Evolutionary conservation across 2,329 filamentous ascomycete genomes (phyloP).

Genomic region (Sphaerostilbella broomeana): DNA sequence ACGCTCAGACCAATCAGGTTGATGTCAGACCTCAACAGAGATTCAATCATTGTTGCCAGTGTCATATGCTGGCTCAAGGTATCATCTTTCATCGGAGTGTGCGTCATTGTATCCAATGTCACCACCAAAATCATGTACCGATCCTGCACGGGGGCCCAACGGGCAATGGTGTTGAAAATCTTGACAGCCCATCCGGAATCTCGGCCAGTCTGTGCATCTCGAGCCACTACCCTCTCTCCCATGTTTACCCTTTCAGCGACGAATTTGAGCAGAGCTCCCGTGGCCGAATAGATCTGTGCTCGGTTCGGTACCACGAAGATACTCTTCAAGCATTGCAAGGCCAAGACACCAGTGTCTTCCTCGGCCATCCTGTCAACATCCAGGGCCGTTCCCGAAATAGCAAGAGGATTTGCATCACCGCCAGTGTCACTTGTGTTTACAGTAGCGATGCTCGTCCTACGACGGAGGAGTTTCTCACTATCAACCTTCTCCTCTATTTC

Average conservation of each 20-base stretch:
- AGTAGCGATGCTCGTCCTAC: constrained; percentile 74
- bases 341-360: constrained; percentile 77
- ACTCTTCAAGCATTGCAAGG: constrained; percentile 77
- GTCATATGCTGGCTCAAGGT: constrained; percentile 67
- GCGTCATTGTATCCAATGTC: constrained; percentile 67
- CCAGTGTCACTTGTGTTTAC: constrained; percentile 59
- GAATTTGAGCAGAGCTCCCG: constrained; percentile 66
- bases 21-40: constrained; percentile 76
- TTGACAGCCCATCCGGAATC: constrained; percentile 72
- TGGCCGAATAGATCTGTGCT: constrained; percentile 72
- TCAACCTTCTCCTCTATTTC: constrained; percentile 63
- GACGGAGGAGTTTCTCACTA: constrained; percentile 53
- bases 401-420: constrained; percentile 59
- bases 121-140: constrained; percentile 85
- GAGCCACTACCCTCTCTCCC: constrained; percentile 47
- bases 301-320: constrained; percentile 80
- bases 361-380: constrained; percentile 88
- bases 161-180: constrained; percentile 70
- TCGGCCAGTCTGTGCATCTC: constrained; percentile 21
- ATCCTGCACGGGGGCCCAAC: constrained; percentile 90
- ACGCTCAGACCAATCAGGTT: constrained; percentile 94
- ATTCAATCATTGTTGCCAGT: constrained; percentile 71
- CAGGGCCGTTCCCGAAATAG: constrained; percentile 71
- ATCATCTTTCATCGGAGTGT: constrained; percentile 61
- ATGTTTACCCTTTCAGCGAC: constrained; percentile 54